These are phyloP conservation scores for Calonectria ilicicola DNA, from an alignment of 2,329 filamentous ascomycete species.

Conservation along the genomic window DNA sequence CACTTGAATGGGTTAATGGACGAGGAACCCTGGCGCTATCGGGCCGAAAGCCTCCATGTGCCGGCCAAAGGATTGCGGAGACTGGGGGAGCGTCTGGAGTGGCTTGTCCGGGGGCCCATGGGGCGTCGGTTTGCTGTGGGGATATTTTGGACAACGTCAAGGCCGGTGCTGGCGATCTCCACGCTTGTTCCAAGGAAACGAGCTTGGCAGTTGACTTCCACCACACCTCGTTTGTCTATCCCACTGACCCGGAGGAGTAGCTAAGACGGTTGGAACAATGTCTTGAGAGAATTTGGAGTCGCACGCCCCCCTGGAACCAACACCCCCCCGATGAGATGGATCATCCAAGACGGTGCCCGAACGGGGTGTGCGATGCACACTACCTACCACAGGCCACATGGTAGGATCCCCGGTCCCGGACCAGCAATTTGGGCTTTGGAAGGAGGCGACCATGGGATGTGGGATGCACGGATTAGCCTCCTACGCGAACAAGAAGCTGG, in stretches of 20 bases:
- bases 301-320: neutral
- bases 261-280: neutral
- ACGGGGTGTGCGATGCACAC: conserved; percentile 19
- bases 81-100: neutral
- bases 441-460: neutral
- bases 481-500: neutral
- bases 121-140: conserved; percentile 12
- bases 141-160: conserved; percentile 3
- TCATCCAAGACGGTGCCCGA: neutral
- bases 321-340: neutral
- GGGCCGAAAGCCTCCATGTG: conserved; percentile 32
- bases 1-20: conserved; percentile 17
- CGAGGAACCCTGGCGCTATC: conserved; percentile 23
- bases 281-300: neutral
- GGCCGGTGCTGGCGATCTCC: neutral
- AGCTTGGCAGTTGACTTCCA: neutral
- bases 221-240: neutral
- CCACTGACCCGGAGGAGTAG: neutral
- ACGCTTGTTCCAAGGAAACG: conserved; percentile 3
- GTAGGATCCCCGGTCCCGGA: neutral
- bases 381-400: conserved; percentile 11
- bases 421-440: neutral
- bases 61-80: conserved; percentile 30
- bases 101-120: conserved; percentile 9
- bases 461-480: conserved; percentile 13